Conservation (phyloP, 805 yeast genomes). For the Clavispora vitiphila region DNA sequence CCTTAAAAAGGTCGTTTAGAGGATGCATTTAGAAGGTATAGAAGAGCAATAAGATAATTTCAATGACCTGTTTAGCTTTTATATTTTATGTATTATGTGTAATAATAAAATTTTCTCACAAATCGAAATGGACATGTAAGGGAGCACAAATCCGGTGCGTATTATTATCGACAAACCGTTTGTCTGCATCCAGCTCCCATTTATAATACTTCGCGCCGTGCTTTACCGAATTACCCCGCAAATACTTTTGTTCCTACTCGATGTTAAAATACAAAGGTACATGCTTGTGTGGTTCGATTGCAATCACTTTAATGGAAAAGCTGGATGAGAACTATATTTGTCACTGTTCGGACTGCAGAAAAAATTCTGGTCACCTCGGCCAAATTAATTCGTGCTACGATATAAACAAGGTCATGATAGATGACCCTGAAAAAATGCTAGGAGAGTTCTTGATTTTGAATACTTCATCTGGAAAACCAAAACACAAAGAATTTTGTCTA, state of each 20-base stretch:
- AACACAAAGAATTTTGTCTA: not conserved
- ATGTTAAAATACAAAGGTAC: not conserved
- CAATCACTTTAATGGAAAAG: not conserved
- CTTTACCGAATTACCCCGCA: not conserved
- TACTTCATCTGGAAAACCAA: not conserved
- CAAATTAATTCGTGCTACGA: not conserved
- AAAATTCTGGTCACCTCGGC: not conserved
- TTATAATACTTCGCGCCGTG: too few species aligned
- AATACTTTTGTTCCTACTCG: not conserved
- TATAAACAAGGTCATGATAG: not conserved
- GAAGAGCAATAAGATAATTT: too few species aligned
- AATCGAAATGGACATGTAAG: too few species aligned
- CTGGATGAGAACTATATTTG: not conserved
- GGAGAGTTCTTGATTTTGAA: not conserved
- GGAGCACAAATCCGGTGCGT: too few species aligned
- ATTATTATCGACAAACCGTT: too few species aligned
- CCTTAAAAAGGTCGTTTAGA: too few species aligned
- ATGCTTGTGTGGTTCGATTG: not conserved
- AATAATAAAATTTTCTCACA: too few species aligned
- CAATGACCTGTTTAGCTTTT: too few species aligned
- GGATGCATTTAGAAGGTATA: too few species aligned
- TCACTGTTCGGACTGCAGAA: not conserved
- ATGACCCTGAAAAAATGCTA: not conserved
- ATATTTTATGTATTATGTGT: too few species aligned
- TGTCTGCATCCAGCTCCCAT: too few species aligned